These are phyloP conservation scores for Hymenoscyphus occultus DNA, from an alignment of 2,329 filamentous ascomycete genomes.

Conservation along the genomic window DNA sequence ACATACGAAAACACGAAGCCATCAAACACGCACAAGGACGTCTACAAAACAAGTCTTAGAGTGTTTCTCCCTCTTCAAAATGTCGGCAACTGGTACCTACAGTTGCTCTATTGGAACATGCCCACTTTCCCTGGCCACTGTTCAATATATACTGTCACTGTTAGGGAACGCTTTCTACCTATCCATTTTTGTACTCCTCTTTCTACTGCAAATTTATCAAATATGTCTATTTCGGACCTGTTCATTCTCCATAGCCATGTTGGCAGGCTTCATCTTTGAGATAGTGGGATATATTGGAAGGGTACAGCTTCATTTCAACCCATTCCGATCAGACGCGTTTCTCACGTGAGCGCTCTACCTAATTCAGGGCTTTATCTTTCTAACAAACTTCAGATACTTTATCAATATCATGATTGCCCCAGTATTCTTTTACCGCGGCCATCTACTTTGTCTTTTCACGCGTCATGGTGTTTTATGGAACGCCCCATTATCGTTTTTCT, in stretches of 20 bases:
- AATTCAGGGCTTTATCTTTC: not conserved
- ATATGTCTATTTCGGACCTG: conserved; percentile 52
- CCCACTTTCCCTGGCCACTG: conserved; percentile 12
- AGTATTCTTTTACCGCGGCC: not conserved
- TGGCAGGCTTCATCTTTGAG: conserved; percentile 52
- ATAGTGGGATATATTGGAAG: conserved; percentile 56
- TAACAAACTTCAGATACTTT: conserved; percentile 35
- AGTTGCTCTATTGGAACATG: conserved; percentile 4
- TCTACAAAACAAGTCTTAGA: not conserved
- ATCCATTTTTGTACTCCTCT: conserved; percentile 48
- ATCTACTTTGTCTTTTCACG: conserved; percentile 59
- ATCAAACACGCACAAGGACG: too few relatives aligned
- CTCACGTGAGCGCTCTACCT: conserved; percentile 42
- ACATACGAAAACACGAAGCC: not conserved
- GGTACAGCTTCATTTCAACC: conserved; percentile 50
- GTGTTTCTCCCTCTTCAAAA: not conserved
- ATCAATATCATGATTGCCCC: conserved; percentile 60
- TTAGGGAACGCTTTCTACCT: conserved; percentile 51
- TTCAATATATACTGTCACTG: conserved; percentile 48
- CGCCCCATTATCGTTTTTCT: conserved; percentile 45
- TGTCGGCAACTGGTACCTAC: not conserved
- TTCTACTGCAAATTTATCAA: conserved; percentile 47
- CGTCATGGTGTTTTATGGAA: conserved; percentile 53
- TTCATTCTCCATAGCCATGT: conserved; percentile 53
- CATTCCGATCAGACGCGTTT: conserved; percentile 44